Conservation (phyloP, 805 yeast species). For the Yarrowia yakushimensis region DNA sequence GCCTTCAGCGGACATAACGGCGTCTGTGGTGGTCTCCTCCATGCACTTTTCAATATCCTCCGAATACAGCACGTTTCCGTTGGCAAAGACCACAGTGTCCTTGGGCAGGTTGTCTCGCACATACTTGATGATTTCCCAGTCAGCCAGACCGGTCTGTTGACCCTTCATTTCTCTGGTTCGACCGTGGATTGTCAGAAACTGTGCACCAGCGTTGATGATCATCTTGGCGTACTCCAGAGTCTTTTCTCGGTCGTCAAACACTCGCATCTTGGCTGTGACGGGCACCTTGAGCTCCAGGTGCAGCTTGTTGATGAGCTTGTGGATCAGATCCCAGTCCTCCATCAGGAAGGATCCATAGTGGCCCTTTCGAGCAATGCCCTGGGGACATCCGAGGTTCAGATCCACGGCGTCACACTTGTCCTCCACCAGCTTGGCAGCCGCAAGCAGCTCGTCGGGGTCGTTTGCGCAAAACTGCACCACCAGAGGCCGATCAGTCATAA, state of each 20-base stretch:
- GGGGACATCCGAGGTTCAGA: constrained; percentile 95
- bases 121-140: constrained; percentile 77
- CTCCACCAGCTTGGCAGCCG: constrained; percentile 78
- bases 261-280: constrained; percentile 92
- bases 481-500: constrained; percentile 70
- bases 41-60: constrained; percentile 74
- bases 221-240: constrained; percentile 80
- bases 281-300: constrained; percentile 77
- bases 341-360: constrained; percentile 91
- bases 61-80: constrained; percentile 91
- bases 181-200: constrained; percentile 91
- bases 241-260: constrained; percentile 79
- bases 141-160: constrained; percentile 90
- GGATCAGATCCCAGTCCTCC: constrained; percentile 93
- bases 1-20: constrained; percentile 97
- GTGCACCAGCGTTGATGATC: constrained; percentile 93
- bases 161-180: constrained; percentile 98
- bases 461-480: constrained; percentile 96
- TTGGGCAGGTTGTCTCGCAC: constrained; percentile 73
- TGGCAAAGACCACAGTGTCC: constrained; percentile 86
- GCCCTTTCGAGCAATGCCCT: constrained; percentile 93
- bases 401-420: constrained; percentile 94
- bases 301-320: constrained; percentile 63
- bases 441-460: constrained; percentile 76
- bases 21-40: constrained; percentile 67